Conservation (phyloP, 2,329 filamentous ascomycete species). For the Sarocladium brachiariae region DNA sequence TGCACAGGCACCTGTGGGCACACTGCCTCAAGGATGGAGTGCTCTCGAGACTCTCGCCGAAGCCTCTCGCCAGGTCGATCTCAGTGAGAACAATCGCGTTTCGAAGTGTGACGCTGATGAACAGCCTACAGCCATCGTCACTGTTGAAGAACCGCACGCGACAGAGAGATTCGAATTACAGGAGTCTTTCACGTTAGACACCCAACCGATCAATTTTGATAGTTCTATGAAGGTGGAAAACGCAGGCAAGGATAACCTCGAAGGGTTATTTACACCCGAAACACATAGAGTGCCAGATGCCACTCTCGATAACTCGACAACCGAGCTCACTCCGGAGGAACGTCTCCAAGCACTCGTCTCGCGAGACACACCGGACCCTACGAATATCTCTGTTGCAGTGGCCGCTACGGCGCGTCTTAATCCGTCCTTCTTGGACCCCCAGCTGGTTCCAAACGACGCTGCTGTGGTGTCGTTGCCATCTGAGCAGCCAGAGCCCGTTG, state of each 20-base stretch:
- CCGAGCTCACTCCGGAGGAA: constrained; percentile 40
- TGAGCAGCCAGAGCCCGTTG: background rate
- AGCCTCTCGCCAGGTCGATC: constrained; percentile 73
- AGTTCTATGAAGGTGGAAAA: constrained; percentile 19
- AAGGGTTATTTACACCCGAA: background rate
- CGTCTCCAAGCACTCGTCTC: constrained; percentile 41
- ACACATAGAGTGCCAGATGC: background rate
- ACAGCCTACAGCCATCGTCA: constrained; percentile 19
- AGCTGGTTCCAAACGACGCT: constrained; percentile 22
- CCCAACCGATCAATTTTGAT: constrained; percentile 46
- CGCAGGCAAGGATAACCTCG: constrained; percentile 17
- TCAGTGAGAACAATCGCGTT: constrained; percentile 52
- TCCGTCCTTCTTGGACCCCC: constrained; percentile 47
- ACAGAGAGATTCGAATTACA: constrained; percentile 45
- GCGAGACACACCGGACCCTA: constrained; percentile 32
- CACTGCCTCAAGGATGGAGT: constrained; percentile 59
- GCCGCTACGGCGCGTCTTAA: constrained; percentile 50
- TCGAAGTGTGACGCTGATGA: constrained; percentile 28
- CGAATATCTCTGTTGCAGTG: constrained; percentile 48
- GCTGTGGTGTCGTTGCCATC: background rate
- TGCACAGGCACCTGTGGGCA: constrained; percentile 17
- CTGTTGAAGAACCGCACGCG: constrained; percentile 16
- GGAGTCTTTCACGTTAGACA: constrained; percentile 52
- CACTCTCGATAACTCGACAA: constrained; percentile 16
- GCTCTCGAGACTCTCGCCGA: constrained; percentile 82